Base-by-base conservation (phyloP, 148 eudicot genomes). In the Rhododendron mucronatum region DNA sequence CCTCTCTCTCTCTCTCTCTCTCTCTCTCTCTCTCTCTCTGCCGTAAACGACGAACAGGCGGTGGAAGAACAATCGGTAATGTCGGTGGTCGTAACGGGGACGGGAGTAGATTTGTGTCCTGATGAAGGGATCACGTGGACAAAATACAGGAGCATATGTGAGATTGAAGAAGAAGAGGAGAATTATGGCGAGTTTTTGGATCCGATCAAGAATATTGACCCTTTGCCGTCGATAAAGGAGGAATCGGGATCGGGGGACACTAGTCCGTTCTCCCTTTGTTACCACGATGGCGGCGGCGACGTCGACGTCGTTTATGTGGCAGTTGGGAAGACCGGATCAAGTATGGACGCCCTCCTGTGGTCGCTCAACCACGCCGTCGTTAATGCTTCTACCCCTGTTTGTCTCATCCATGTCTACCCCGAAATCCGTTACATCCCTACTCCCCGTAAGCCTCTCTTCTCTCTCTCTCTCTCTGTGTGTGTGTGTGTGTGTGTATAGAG, bases 341-440 rank as follows among this genome's bases (percentile, higher is more conserved):
- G 98, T 87, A 91, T 90, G 92, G 95, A 90, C 67, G 99, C 98
- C 0, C 93, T 96, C 71, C n/a, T 87, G 4, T 95, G 99, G 98
- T 76, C 94, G 8, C 90, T 96, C 48, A 83, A 86, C n/a, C 78
- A 95, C 85, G 88, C 73, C 9, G 83, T 87, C 59, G 35, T 33
- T 71, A 5, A 76, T 77, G 85, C 87, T 35, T 88, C 88, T 2
- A 85, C 93, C 15, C 37, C 87, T 45, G 88, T 96, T 35, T 93
- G 89, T 87, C 96, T 96, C 85, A 85, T 96, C 79, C 97, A 96
- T 87, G 89, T 96, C 84, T 95, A 89, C 88, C 92, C 98, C n/a
- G 91, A 88, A 86, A 80, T 90, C 69, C 94, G 90, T 53, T 87
- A 59, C 90, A 91, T 95, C 80, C 98, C 98, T 12, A 93, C 96